phyloP scores from a whole-genome alignment of 1,284 basidiomycete species.

The Lignosus rhinocerotis region DNA sequence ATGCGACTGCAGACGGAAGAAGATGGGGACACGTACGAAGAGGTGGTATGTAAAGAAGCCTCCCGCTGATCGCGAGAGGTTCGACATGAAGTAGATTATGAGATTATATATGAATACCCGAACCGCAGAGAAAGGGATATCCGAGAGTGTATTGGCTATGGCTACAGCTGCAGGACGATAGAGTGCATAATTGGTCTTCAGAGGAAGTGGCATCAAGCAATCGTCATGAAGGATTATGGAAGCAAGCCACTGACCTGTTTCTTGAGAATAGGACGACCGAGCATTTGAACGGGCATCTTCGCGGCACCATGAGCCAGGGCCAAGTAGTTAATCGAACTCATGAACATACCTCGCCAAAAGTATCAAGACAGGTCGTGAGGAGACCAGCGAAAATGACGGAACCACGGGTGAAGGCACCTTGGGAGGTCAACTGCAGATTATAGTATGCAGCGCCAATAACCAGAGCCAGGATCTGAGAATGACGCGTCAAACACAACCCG shows the following conservation, averaged over 20 bases:
- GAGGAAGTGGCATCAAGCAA: slow-evolving; percentile 12
- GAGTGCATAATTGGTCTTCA: slow-evolving; percentile 75
- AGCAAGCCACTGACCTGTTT: not conserved
- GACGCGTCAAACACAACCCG: slow-evolving; percentile 9
- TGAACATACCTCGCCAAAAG: slow-evolving; percentile 66
- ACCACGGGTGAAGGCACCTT: slow-evolving; percentile 86
- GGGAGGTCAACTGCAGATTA: slow-evolving; percentile 70
- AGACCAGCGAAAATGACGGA: slow-evolving; percentile 80
- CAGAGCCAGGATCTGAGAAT: slow-evolving; percentile 54
- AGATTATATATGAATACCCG: slow-evolving; percentile 68
- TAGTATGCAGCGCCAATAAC: slow-evolving; percentile 79
- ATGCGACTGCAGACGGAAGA: not conserved
- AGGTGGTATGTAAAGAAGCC: slow-evolving; percentile 76
- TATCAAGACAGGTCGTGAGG: slow-evolving; percentile 74
- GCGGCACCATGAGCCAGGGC: not conserved
- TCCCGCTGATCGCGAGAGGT: slow-evolving; percentile 58
- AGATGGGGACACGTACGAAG: slow-evolving; percentile 36
- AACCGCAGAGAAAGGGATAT: slow-evolving; percentile 72
- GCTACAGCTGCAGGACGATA: slow-evolving; percentile 78
- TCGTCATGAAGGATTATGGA: not conserved
- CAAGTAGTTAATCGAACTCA: not conserved
- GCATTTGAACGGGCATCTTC: slow-evolving; percentile 67
- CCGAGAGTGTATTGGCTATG: slow-evolving; percentile 74
- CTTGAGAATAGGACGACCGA: slow-evolving; percentile 73
- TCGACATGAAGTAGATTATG: slow-evolving; percentile 77